A percentile compares a stretch with the other conserved stretches of the same genome.
phyloP scores from a whole-genome alignment of 2,329 filamentous ascomycete species.

The Fusarium sp. region DNA sequence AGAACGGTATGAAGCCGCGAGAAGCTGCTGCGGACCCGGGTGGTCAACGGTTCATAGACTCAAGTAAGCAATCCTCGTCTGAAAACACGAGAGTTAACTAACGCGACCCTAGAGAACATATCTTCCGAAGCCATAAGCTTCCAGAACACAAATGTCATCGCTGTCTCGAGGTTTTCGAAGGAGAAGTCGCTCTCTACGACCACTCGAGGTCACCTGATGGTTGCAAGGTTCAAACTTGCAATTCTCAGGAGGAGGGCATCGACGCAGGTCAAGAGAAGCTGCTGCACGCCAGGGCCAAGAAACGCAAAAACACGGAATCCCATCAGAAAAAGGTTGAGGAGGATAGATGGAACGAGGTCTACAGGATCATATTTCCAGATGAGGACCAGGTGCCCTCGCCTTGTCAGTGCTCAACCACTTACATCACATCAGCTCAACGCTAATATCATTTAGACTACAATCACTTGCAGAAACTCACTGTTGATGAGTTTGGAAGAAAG shows the following conservation, averaged over 20 bases:
- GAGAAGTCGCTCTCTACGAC: neutral
- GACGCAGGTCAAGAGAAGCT: constrained; percentile 12
- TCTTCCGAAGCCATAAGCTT: constrained; percentile 31
- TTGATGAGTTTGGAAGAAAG: constrained; percentile 6
- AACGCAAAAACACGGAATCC: neutral
- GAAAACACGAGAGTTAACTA: neutral
- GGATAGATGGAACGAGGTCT: constrained; percentile 32
- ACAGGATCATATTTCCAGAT: constrained; percentile 32
- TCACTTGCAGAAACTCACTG: constrained; percentile 1
- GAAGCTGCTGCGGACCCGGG: constrained; percentile 34
- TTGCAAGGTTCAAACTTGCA: constrained; percentile 15
- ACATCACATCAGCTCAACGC: neutral
- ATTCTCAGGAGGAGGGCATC: constrained; percentile 24
- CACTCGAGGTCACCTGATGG: constrained; percentile 14
- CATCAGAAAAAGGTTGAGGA: constrained; percentile 17
- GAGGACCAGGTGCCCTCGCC: constrained; percentile 19
- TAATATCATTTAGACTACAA: constrained; percentile 27
- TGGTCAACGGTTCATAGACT: constrained; percentile 33
- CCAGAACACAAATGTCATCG: constrained; percentile 28
- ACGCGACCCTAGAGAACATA: constrained; percentile 21
- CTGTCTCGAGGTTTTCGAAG: constrained; percentile 20
- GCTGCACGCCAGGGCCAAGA: constrained; percentile 15
- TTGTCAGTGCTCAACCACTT: constrained; percentile 27
- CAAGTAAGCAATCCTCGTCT: constrained; percentile 20
- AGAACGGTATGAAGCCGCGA: constrained; percentile 11